Conservation (phyloP, 208 protist species). For the Leishmania tarentolae region DNA sequence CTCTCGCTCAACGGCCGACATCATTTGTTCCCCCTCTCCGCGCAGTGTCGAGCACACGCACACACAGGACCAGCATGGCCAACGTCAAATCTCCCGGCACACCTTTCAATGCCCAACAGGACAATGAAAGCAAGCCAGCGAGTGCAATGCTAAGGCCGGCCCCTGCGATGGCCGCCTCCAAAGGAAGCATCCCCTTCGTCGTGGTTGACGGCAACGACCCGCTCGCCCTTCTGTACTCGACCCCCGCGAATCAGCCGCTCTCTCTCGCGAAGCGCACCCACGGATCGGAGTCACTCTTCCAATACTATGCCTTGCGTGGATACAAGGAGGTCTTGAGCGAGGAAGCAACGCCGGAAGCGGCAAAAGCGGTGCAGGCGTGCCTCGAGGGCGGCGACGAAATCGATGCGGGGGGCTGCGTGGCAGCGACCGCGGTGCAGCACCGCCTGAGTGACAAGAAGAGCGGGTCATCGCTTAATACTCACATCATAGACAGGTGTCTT, state of each 20-base stretch:
- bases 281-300: constrained; percentile 38
- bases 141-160: background rate
- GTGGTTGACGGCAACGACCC: constrained; percentile 12
- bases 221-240: constrained; percentile 21
- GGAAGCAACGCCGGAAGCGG: constrained; percentile 12
- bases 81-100: background rate
- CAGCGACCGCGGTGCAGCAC: background rate
- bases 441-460: background rate
- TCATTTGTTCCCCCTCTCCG: background rate
- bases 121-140: background rate
- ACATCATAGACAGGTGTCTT: constrained; percentile 6
- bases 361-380: constrained; percentile 23
- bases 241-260: constrained; percentile 14
- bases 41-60: background rate
- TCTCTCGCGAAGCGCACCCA: constrained; percentile 24
- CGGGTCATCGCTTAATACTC: background rate
- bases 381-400: background rate
- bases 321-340: constrained; percentile 42
- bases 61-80: constrained; percentile 8
- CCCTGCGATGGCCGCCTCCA: background rate
- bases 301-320: constrained; percentile 60
- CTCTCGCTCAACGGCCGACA: background rate
- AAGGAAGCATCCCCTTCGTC: constrained; percentile 14
- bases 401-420: constrained; percentile 1
- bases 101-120: background rate